Conservation (phyloP, 2,329 filamentous ascomycete genomes). For the Ustulina deusta region DNA sequence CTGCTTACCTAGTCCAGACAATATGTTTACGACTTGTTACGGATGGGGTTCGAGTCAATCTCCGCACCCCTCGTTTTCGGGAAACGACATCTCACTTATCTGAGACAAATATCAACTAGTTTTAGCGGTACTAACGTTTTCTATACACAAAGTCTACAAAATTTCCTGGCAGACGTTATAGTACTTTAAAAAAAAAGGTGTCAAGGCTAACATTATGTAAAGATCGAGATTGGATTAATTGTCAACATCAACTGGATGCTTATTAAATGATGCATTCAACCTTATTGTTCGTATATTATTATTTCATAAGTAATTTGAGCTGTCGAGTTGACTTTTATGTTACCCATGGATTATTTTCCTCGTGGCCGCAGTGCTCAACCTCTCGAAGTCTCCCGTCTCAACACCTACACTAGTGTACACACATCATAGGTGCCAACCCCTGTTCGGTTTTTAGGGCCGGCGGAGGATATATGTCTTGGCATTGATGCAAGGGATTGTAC, state of each 20-base stretch:
- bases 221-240: neutral
- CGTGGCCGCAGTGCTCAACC: neutral
- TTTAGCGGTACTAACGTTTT: neutral
- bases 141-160: neutral
- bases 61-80: neutral
- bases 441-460: neutral
- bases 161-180: neutral
- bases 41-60: neutral
- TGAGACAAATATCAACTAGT: neutral
- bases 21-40: neutral
- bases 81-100: neutral
- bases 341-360: neutral
- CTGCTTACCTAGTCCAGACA: conserved; percentile 1
- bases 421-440: neutral
- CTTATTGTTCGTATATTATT: neutral
- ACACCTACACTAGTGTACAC: neutral
- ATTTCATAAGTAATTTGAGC: neutral
- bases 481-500: conserved; percentile 39
- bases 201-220: neutral
- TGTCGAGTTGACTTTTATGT: neutral
- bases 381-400: neutral
- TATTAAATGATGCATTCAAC: neutral
- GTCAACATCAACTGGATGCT: neutral
- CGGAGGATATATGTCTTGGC: conserved; percentile 24
- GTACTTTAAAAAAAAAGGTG: neutral